A percentile compares a stretch with the other conserved stretches of the same genome.
These are phyloP conservation scores for Darksidea phi DNA, from an alignment of 495 filamentous ascomycete genomes.

Conservation along the genomic window DNA sequence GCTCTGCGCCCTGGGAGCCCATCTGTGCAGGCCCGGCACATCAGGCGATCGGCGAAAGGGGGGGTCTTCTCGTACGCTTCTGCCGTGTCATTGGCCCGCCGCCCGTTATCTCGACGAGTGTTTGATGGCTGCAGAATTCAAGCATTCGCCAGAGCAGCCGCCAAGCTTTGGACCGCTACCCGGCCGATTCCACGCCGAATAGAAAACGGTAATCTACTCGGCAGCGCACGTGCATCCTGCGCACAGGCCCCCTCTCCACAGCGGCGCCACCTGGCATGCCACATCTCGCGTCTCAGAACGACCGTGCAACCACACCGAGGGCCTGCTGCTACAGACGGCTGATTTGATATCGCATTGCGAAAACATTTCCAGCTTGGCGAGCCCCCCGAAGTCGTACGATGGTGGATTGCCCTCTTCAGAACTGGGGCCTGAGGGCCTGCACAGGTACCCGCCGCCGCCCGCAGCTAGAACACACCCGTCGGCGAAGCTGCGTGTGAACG, in stretches of 20 bases:
- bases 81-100: neutral
- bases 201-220: slow-evolving; percentile 4
- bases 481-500: neutral
- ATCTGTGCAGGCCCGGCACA: slow-evolving; percentile 2
- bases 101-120: slow-evolving; percentile 1
- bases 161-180: slow-evolving; percentile 10
- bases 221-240: neutral
- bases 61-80: neutral
- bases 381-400: slow-evolving; percentile 25
- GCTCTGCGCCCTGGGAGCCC: too few species aligned
- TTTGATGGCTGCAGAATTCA: slow-evolving; percentile 11
- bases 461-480: slow-evolving; percentile 11
- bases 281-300: slow-evolving; percentile 21
- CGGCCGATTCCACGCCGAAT: neutral
- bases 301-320: slow-evolving; percentile 11
- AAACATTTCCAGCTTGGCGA: slow-evolving; percentile 14
- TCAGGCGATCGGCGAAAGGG: slow-evolving; percentile 10
- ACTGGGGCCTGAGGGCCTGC: neutral
- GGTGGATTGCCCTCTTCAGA: neutral
- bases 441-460: slow-evolving; percentile 17
- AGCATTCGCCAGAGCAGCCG: slow-evolving; percentile 11
- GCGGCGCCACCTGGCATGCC: slow-evolving; percentile 1
- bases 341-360: slow-evolving; percentile 24
- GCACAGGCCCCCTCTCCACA: neutral
- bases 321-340: slow-evolving; percentile 21